These are phyloP conservation scores for Neocatenulostroma microsporum DNA, from an alignment of 2,329 filamentous ascomycete species.

Conservation along the genomic window DNA sequence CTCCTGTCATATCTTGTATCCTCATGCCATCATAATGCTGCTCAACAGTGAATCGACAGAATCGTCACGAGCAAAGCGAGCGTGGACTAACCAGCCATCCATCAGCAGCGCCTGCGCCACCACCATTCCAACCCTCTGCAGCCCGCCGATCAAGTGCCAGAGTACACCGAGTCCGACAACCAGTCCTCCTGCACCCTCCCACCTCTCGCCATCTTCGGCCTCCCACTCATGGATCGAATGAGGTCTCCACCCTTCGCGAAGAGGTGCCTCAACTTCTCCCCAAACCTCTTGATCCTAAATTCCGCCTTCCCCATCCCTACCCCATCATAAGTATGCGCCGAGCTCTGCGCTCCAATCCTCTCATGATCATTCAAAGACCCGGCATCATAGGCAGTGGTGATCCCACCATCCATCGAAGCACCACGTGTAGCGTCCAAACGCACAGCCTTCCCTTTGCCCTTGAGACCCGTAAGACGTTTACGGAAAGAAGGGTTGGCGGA, in stretches of 20 bases:
- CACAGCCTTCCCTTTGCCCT: constrained; percentile 10
- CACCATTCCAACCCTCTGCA: not conserved
- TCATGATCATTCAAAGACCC: constrained; percentile 18
- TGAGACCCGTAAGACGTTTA: constrained; percentile 29
- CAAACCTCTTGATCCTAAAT: constrained; percentile 33
- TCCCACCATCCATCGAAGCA: constrained; percentile 20
- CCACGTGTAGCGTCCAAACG: constrained; percentile 13
- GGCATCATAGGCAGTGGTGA: constrained; percentile 24
- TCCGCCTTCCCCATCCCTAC: constrained; percentile 34
- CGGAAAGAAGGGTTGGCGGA: constrained; percentile 25
- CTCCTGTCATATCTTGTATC: not conserved
- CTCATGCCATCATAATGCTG: too few species aligned
- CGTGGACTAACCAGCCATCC: not conserved
- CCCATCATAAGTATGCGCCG: constrained; percentile 24
- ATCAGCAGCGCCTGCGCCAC: not conserved
- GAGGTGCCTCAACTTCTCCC: constrained; percentile 31
- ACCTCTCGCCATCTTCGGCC: constrained; percentile 2
- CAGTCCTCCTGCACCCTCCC: constrained; percentile 19
- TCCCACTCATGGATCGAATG: constrained; percentile 23
- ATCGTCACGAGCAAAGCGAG: not conserved
- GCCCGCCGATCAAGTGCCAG: constrained; percentile 11
- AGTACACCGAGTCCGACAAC: constrained; percentile 18
- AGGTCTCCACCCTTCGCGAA: constrained; percentile 30
- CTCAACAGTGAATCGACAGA: not conserved
- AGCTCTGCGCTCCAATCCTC: constrained; percentile 15